A percentile compares a stretch with the other conserved stretches of the same genome.
Evolutionary conservation across 2,329 filamentous ascomycete species (phyloP).

Genomic region (Hypoxylon sp.): DNA sequence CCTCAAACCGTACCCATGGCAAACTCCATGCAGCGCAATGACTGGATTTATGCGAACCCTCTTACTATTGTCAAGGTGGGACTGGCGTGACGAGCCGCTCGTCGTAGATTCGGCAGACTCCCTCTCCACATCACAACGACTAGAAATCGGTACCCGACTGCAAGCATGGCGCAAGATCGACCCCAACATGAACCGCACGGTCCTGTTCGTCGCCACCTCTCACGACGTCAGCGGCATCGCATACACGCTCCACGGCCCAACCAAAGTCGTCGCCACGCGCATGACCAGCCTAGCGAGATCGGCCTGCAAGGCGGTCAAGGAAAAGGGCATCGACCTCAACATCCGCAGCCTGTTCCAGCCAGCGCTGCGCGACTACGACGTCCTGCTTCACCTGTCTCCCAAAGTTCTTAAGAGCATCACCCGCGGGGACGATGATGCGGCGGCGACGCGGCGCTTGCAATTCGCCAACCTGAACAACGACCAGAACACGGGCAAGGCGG

Average conservation of each 20-base stretch:
- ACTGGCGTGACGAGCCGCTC: conserved; percentile 89
- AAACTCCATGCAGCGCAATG: conserved; percentile 79
- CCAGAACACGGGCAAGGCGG: conserved; percentile 60
- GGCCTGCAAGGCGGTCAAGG: conserved; percentile 74
- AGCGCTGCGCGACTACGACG: conserved; percentile 83
- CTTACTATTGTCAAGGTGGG: conserved; percentile 86
- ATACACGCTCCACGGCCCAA: conserved; percentile 80
- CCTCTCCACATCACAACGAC: conserved; percentile 73
- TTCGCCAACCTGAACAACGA: conserved; percentile 88
- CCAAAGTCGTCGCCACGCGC: conserved; percentile 85
- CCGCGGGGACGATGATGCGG: conserved; percentile 50
- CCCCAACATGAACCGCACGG: conserved; percentile 86
- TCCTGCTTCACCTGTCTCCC: conserved; percentile 80
- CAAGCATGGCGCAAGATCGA: conserved; percentile 90
- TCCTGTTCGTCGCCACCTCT: conserved; percentile 85
- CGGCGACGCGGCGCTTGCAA: conserved; percentile 59
- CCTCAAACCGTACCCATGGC: conserved; percentile 85
- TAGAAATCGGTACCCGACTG: conserved; percentile 78
- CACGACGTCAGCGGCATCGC: conserved; percentile 82
- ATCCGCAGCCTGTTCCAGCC: conserved; percentile 78
- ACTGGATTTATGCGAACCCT: conserved; percentile 88
- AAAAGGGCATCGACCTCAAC: conserved; percentile 68
- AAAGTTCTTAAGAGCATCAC: conserved; percentile 64
- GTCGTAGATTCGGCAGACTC: conserved; percentile 81
- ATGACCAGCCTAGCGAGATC: conserved; percentile 87